These are phyloP conservation scores for Tulasnella sp. DNA, from an alignment of 768 basidiomycete genomes.

Conservation along the genomic window DNA sequence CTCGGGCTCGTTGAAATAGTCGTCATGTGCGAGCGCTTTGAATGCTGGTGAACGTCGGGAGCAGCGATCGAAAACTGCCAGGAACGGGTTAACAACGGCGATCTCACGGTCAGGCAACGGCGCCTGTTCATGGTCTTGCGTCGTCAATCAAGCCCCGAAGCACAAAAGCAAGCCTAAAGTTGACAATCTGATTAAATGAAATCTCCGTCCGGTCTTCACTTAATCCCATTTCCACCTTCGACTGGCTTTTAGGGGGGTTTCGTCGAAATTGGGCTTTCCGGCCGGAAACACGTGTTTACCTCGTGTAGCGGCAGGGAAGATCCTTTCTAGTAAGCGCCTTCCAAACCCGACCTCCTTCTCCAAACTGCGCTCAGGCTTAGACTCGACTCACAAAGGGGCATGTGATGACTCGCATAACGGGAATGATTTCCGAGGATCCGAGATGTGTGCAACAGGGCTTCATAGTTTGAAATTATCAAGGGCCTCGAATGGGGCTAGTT, in stretches of 20 bases:
- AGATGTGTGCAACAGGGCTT: background rate
- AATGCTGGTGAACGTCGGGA: background rate
- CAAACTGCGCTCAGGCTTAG: background rate
- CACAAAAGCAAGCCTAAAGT: background rate
- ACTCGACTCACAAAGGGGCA: slow-evolving; percentile 3
- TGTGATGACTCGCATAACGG: background rate
- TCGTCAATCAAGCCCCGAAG: background rate
- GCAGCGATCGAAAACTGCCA: background rate
- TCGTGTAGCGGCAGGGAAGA: background rate
- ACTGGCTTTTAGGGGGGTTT: background rate
- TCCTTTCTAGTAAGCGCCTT: background rate
- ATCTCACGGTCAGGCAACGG: background rate
- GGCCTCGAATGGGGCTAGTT: background rate
- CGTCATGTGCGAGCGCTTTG: background rate
- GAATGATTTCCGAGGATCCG: background rate
- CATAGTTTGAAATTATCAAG: background rate
- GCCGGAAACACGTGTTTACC: background rate
- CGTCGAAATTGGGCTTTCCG: background rate
- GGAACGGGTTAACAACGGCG: background rate
- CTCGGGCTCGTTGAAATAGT: background rate
- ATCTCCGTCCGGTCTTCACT: background rate
- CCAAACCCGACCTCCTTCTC: background rate
- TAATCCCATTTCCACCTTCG: background rate
- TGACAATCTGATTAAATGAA: background rate
- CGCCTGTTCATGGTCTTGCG: background rate